Base-by-base conservation (phyloP, 1,139 yeast genomes). In the Magnusiomyces ingens region DNA sequence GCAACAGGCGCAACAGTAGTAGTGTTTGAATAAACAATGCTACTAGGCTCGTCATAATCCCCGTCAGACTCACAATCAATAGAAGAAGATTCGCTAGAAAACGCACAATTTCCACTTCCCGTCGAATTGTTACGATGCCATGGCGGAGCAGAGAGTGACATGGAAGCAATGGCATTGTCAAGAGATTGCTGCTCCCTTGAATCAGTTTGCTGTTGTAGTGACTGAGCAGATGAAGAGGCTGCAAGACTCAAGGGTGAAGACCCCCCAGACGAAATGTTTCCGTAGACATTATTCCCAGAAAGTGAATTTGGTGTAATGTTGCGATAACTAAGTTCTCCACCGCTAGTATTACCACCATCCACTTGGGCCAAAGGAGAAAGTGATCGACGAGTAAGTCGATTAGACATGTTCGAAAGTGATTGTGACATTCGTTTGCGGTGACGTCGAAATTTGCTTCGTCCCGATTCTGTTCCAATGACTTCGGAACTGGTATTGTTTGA, bases 401-500 rank as follows among this genome's bases (percentile, higher is more conserved):
- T 45, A 17, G 48, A 45, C 48, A 45, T 45, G 3, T 45, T 18
- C 17, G 26, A 32, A n/a, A 45, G 18, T 2, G 48, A 45, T 35
- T 45, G 41, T 10, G 48, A 45, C 15, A 45, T 36, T 2, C 15
- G 35, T 8, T 40, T 19, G n/a, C 48, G 40, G 15, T 45, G 48
- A 10, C 48, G 29, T 11, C 48, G 48, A 35, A 45, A 35, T 11
- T 40, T 32, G 12, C 29, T 17, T 15, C 36, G 17, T 32, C 26
- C 32, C 4, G 32, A 26, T 8, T 26, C 32, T 26, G 32, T 26
- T 26, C 32, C 32, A 26, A 26, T 26, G 8, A 8, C 8, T 26
- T 26, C 32, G 8, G 4, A 5, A 8, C 32, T 26, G 32, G 32
- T 8, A 26, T 26, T 26, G 32, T 26, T 26, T 26, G 32, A 26